phyloP scores from a whole-genome alignment of 352 stramenopile genomes.

The Blastocystis sp. region DNA sequence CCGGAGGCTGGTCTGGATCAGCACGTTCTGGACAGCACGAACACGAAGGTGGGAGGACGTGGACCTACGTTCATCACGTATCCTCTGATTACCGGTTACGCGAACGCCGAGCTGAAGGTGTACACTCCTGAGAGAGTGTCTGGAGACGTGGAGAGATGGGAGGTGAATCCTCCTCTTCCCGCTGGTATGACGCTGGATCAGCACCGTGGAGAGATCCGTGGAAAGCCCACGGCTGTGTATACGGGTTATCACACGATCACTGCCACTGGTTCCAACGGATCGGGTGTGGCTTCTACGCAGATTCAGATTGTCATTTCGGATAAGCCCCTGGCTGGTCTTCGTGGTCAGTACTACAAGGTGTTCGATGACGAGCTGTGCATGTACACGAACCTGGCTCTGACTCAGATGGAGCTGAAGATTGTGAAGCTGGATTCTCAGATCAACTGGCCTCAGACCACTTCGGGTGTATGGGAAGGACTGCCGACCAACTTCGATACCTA shows the following conservation, averaged over 20 bases:
- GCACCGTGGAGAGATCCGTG: background rate
- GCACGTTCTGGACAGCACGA: background rate
- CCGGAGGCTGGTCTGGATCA: background rate
- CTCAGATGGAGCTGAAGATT: slow-evolving; percentile 3
- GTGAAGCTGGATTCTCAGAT: background rate
- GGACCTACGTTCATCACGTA: slow-evolving; percentile 55
- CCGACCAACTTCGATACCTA: background rate
- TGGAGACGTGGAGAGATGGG: background rate
- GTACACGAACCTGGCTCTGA: background rate
- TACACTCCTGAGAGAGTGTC: background rate
- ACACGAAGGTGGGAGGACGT: slow-evolving; percentile 50
- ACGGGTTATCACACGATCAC: background rate
- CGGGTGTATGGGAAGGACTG: background rate
- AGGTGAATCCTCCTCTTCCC: slow-evolving; percentile 4
- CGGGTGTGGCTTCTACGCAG: background rate
- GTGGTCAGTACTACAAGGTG: slow-evolving; percentile 21
- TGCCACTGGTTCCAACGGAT: background rate
- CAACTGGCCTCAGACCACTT: background rate
- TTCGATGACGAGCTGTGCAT: background rate
- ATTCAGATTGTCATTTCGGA: background rate
- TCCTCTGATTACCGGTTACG: slow-evolving; percentile 19
- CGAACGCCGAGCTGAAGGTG: background rate
- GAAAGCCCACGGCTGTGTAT: background rate
- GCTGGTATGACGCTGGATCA: background rate
- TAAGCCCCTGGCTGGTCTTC: background rate